Base-by-base conservation (phyloP, 176 grass and related monocot species). In the Zoysia pacifica region DNA sequence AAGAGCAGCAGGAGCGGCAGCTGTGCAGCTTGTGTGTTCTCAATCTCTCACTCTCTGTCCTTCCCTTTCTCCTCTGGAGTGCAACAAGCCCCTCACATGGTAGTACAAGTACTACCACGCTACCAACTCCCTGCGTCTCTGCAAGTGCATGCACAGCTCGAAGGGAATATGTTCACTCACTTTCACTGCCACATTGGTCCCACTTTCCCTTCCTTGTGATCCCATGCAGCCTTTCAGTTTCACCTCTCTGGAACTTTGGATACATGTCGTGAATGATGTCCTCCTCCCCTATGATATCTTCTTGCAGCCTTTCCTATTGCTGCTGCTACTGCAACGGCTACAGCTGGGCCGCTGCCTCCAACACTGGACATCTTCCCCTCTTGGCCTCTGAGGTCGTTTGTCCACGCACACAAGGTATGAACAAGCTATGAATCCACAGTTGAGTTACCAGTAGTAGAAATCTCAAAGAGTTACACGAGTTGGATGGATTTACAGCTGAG, bases 351-450 rank as follows among this genome's bases (percentile, higher is more conserved):
- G 28, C 28, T 89, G 48, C 89, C 82, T 74, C 89, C 89, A 56
- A 97, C 91, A 54, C 89, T 97, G 65, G 89, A 94, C 83, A 97
- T 92, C 89, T 97, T 97, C 83, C 94, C 91, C 14, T 84, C 94
- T 50, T 94, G 89, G 87, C 91, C 94, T 52, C 89, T 93, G 90
- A 85, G 86, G 70, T 84, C 78, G 60, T 87, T 91, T 14, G 89
- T 28, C 28, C 28, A 84, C 81, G 86, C 84, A 55, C 82, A 85
- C 73, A 90, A 88, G 89, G 94, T 97, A 92, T 82, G 92, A 11
- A 46, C 45, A 14, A 9, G 41, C 60, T 74, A 42, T 4, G 16
- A 53, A 7, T 83, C 28, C 28, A 28, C 28, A 28, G 28, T 28
- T 28, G 28, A 28, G 28, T 28, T 28, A 28, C 28, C 28, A 28